Evolutionary conservation across 192 early-diverging fungal genomes (phyloP).

Genomic region (Spizellomyces sp.): DNA sequence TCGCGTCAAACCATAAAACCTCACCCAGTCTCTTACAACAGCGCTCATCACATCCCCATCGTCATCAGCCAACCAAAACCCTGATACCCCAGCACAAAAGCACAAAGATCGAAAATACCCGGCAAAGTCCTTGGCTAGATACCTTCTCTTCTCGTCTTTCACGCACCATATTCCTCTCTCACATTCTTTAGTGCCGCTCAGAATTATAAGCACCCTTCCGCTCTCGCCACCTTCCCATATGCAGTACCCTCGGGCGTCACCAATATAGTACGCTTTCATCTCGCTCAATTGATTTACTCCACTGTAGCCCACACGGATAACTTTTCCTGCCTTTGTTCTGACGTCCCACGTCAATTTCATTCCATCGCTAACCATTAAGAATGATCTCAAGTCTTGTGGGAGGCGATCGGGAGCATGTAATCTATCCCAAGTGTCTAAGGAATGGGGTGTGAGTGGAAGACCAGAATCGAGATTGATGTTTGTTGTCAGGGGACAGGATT

Average conservation of each 20-base stretch:
- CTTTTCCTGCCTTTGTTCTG: neutral
- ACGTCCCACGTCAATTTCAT: slow-evolving; percentile 1
- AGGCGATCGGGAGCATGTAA: neutral
- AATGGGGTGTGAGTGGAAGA: neutral
- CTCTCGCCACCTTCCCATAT: neutral
- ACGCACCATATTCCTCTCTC: neutral
- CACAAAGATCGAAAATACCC: neutral
- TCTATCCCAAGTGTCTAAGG: neutral
- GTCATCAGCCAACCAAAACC: neutral
- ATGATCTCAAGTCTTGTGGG: neutral
- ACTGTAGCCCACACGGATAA: neutral
- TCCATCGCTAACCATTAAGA: neutral
- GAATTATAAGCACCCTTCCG: neutral
- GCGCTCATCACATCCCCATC: neutral
- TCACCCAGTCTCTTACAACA: neutral
- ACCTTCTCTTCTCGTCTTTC: neutral
- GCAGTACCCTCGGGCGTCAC: neutral
- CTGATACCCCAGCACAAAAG: neutral
- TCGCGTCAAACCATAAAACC: neutral
- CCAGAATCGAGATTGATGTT: neutral
- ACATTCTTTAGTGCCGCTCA: neutral
- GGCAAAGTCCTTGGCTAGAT: neutral
- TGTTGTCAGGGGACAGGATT: neutral
- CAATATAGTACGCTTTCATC: neutral
- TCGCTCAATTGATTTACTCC: neutral